Conservation (phyloP, 2,329 filamentous ascomycete genomes). For the Sporothrix variecibatus region DNA sequence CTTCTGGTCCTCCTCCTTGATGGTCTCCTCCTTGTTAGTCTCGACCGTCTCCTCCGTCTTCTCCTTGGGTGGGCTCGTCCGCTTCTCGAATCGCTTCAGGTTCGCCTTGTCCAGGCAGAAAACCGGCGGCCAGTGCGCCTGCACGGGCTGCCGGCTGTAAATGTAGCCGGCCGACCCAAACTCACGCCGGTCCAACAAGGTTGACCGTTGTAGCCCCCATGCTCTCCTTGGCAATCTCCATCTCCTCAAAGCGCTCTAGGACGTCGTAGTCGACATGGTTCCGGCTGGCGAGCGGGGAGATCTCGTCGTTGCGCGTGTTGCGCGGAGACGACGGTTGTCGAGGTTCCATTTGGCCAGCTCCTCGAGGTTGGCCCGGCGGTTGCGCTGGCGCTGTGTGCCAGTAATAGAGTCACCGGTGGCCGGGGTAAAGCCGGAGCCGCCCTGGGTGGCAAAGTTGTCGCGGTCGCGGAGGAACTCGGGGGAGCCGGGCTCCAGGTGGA, state of each 20-base stretch:
- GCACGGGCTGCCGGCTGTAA: background rate
- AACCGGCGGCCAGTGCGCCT: background rate
- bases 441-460: background rate
- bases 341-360: background rate
- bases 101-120: background rate
- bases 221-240: background rate
- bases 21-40: too few relatives aligned
- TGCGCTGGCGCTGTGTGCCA: background rate
- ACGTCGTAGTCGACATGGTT: background rate
- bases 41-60: too few relatives aligned
- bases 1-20: background rate
- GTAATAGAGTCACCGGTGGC: background rate
- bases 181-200: background rate
- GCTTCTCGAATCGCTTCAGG: background rate
- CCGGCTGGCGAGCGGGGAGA: background rate
- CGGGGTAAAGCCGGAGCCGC: background rate
- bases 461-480: background rate
- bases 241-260: background rate
- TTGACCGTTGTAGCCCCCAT: too few relatives aligned
- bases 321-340: background rate
- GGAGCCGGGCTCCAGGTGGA: background rate
- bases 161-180: background rate
- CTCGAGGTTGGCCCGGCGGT: background rate
- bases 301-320: background rate
- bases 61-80: background rate